Evolutionary conservation across 192 early-diverging fungal genomes (phyloP).

Genomic region (Coemansia sp.): DNA sequence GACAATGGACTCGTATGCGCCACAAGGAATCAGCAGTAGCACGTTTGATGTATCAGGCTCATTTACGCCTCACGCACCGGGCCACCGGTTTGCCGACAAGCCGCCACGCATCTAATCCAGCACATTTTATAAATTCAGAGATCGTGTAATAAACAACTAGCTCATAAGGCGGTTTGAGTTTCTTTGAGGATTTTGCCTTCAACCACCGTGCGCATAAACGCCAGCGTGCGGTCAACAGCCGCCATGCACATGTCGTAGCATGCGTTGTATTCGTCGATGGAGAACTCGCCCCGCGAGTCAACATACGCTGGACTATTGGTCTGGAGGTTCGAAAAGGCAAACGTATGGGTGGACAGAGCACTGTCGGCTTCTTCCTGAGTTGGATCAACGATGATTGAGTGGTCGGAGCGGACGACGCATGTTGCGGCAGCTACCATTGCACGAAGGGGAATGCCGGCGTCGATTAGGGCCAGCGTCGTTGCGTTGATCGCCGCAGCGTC

Average conservation of each 20-base stretch:
- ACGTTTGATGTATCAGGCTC: constrained; percentile 19
- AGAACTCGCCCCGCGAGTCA: constrained; percentile 75
- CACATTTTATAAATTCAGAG: not conserved
- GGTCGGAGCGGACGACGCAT: constrained; percentile 64
- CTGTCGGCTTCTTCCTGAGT: constrained; percentile 67
- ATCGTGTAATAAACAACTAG: constrained; percentile 5
- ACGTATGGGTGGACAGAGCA: constrained; percentile 76
- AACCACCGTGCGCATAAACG: constrained; percentile 68
- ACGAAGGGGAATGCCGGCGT: constrained; percentile 85
- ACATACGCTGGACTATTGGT: constrained; percentile 53
- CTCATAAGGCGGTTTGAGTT: constrained; percentile 8
- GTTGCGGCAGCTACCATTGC: constrained; percentile 67
- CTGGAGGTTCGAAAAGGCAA: constrained; percentile 63
- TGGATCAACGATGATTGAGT: constrained; percentile 75
- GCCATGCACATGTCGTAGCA: constrained; percentile 42
- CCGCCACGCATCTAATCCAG: constrained; percentile 14
- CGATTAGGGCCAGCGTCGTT: constrained; percentile 76
- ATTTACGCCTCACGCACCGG: constrained; percentile 2
- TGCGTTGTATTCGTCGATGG: constrained; percentile 55
- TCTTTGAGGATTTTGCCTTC: constrained; percentile 53
- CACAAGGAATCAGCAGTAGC: constrained; percentile 26
- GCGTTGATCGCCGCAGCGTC: constrained; percentile 81
- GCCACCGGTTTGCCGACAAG: constrained; percentile 13
- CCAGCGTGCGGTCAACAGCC: constrained; percentile 51
- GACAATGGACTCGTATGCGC: constrained; percentile 17